Evolutionary conservation across 2,329 filamentous ascomycete genomes (phyloP).

Genomic region (Microcyclospora pomicola): DNA sequence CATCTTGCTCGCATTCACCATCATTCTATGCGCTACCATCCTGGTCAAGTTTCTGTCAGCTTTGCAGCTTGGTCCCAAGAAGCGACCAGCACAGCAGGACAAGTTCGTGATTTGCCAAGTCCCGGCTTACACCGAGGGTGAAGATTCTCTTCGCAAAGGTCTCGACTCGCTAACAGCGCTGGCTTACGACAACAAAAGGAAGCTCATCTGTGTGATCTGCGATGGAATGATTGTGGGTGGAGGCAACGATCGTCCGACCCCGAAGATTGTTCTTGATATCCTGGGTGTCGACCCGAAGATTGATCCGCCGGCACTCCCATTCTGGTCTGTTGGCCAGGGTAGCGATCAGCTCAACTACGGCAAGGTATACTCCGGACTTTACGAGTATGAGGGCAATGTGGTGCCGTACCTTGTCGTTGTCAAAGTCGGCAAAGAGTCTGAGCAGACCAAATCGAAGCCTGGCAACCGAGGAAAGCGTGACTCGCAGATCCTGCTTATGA

Average conservation of each 20-base stretch:
- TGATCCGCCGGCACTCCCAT: slow-evolving; percentile 83
- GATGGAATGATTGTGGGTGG: slow-evolving; percentile 94
- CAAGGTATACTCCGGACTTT: slow-evolving; percentile 95
- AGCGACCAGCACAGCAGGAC: slow-evolving; percentile 78
- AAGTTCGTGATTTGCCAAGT: slow-evolving; percentile 99
- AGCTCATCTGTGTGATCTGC: slow-evolving; percentile 90
- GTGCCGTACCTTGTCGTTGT: slow-evolving; percentile 93
- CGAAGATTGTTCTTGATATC: slow-evolving; percentile 95
- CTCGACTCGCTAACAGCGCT: slow-evolving; percentile 88
- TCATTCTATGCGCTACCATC: slow-evolving; percentile 69
- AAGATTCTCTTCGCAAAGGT: slow-evolving; percentile 85
- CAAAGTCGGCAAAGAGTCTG: slow-evolving; percentile 94
- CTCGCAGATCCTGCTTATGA: slow-evolving; percentile 89
- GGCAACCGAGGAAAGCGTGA: slow-evolving; percentile 98
- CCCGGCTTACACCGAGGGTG: slow-evolving; percentile 93
- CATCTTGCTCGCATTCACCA: slow-evolving; percentile 73
- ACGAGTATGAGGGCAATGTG: slow-evolving; percentile 94
- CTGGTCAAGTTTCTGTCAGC: slow-evolving; percentile 81
- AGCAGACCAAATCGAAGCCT: slow-evolving; percentile 79
- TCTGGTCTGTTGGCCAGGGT: slow-evolving; percentile 81
- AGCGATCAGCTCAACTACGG: slow-evolving; percentile 94
- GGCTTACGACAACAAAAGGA: slow-evolving; percentile 96
- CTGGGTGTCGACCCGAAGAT: slow-evolving; percentile 94
- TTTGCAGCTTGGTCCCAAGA: slow-evolving; percentile 84
- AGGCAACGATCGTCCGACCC: slow-evolving; percentile 90